A percentile compares a stretch with the other conserved stretches of the same genome.
phyloP scores from a whole-genome alignment of 2,329 filamentous ascomycete species.

The Colletotrichum melonis region DNA sequence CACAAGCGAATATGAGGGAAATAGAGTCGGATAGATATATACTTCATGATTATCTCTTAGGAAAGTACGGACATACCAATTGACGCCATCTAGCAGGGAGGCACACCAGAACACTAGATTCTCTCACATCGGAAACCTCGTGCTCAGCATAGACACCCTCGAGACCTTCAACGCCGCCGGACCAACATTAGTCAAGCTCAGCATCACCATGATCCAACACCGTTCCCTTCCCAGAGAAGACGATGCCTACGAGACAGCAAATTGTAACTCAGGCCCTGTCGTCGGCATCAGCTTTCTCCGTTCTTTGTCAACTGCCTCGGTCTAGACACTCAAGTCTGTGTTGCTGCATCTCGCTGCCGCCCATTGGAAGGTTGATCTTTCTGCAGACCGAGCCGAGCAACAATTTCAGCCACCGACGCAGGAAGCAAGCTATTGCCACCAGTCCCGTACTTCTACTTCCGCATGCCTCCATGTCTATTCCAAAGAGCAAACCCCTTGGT shows the following conservation, averaged over 20 bases:
- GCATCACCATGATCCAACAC: not conserved
- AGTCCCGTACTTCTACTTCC: not conserved
- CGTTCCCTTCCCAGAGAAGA: not conserved
- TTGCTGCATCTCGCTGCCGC: not conserved
- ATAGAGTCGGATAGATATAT: too few relatives aligned
- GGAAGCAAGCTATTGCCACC: not conserved
- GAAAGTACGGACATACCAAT: too few relatives aligned
- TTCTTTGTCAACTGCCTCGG: not conserved
- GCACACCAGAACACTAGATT: not conserved
- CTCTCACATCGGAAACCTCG: not conserved
- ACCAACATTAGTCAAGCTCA: not conserved
- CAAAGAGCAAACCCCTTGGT: conserved; percentile 1
- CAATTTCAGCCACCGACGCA: not conserved
- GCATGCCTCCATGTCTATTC: not conserved
- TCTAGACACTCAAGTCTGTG: too few relatives aligned
- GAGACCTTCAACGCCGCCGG: not conserved
- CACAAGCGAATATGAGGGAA: too few relatives aligned
- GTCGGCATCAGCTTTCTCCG: not conserved
- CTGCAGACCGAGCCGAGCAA: not conserved
- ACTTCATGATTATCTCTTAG: too few relatives aligned
- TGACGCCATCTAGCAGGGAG: too few relatives aligned
- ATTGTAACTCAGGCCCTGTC: not conserved
- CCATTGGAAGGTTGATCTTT: not conserved
- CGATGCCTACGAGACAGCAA: not conserved
- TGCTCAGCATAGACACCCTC: not conserved